Conservation (phyloP, 2,329 filamentous ascomycete species). For the Diaporthe caulivora region DNA sequence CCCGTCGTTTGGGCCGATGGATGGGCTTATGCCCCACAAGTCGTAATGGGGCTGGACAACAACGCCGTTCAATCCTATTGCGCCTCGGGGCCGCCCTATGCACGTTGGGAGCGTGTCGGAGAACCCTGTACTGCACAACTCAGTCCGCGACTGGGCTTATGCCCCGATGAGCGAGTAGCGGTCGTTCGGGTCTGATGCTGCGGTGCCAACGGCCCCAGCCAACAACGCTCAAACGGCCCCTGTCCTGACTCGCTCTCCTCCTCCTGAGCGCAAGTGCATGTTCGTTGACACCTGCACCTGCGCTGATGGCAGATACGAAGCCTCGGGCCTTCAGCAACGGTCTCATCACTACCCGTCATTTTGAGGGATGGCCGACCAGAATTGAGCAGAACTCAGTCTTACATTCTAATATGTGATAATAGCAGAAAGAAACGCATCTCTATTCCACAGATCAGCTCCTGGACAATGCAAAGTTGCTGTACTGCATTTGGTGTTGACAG, state of each 20-base stretch:
- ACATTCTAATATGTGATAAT: no score
- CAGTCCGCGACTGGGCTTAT: slow-evolving; percentile 29
- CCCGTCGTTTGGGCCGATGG: slow-evolving; percentile 43
- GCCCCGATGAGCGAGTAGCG: slow-evolving; percentile 35
- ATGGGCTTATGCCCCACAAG: slow-evolving; percentile 46
- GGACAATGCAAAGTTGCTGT: no score
- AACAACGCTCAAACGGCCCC: background rate
- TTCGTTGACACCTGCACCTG: slow-evolving; percentile 68
- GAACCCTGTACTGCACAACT: slow-evolving; percentile 33
- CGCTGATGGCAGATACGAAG: no score
- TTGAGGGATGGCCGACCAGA: no score
- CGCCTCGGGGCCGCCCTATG: slow-evolving; percentile 26
- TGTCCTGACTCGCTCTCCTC: background rate
- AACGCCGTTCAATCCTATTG: slow-evolving; percentile 28
- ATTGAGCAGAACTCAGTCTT: no score
- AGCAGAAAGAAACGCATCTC: no score
- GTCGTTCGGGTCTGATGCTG: slow-evolving; percentile 41
- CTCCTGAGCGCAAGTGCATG: slow-evolving; percentile 59
- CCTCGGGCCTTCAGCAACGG: no score
- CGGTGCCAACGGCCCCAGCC: slow-evolving; percentile 27
- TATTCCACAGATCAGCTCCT: no score
- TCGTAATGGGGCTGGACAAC: slow-evolving; percentile 40
- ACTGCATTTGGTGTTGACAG: no score
- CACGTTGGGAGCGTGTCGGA: slow-evolving; percentile 39
- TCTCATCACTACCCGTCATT: no score